phyloP scores from a whole-genome alignment of 1,284 basidiomycete genomes.

The Leccinum griseonigrum region DNA sequence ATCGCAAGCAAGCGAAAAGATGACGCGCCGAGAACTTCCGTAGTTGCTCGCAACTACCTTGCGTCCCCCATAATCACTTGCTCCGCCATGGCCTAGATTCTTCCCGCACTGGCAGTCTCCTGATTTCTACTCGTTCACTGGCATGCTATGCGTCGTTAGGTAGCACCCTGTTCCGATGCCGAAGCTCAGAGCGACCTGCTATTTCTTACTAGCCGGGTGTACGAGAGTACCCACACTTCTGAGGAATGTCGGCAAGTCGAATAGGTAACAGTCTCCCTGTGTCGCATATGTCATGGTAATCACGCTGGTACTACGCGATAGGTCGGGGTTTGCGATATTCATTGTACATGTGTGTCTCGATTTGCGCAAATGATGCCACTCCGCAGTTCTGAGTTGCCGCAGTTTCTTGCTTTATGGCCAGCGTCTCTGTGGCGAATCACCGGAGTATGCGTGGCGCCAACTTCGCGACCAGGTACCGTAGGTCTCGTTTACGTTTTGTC shows the following conservation, averaged over 20 bases:
- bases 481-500: neutral
- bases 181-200: neutral
- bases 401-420: neutral
- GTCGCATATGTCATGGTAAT: neutral
- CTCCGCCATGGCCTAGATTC: neutral
- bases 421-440: neutral
- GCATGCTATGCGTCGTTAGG: neutral
- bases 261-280: neutral
- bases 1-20: neutral
- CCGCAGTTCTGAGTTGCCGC: neutral
- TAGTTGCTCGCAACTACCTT: neutral
- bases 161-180: neutral
- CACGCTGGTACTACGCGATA: neutral
- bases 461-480: too few relatives aligned
- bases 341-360: neutral
- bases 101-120: neutral
- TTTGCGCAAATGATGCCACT: neutral
- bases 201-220: neutral
- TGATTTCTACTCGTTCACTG: neutral
- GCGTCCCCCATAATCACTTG: neutral
- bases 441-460: neutral
- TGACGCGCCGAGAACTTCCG: neutral
- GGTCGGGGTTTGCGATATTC: neutral
- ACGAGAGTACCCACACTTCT: too few relatives aligned
- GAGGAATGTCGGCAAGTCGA: too few relatives aligned